A percentile compares a stretch with the other conserved stretches of the same genome.
phyloP scores from a whole-genome alignment of 805 yeast genomes.

The Maudiozyma saulgeensis region DNA sequence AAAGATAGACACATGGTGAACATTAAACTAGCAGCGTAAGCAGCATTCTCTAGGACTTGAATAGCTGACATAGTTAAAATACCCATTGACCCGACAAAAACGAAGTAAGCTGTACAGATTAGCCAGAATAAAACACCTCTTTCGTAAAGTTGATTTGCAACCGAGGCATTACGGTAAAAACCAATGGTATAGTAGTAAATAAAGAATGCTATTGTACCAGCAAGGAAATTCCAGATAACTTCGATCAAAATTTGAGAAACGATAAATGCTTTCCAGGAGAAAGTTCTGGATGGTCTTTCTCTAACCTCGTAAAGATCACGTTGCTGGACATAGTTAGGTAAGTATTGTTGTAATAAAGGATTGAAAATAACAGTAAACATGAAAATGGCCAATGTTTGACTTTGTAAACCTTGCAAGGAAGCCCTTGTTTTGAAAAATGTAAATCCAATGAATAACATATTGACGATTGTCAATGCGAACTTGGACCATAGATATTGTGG shows the following conservation, averaged over 20 bases:
- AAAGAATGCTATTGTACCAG: slow-evolving; percentile 54
- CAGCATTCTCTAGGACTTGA: slow-evolving; percentile 54
- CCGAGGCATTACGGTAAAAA: slow-evolving; percentile 52
- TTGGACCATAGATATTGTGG: slow-evolving; percentile 55
- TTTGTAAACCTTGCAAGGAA: slow-evolving; percentile 63
- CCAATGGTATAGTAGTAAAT: slow-evolving; percentile 69
- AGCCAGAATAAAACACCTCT: slow-evolving; percentile 53
- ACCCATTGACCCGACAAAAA: slow-evolving; percentile 51
- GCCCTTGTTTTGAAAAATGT: slow-evolving; percentile 59
- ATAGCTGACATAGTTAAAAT: slow-evolving; percentile 50
- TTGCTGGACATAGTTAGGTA: slow-evolving; percentile 52
- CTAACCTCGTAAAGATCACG: slow-evolving; percentile 64
- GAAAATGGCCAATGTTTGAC: slow-evolving; percentile 70
- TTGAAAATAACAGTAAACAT: slow-evolving; percentile 52
- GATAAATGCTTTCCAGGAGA: slow-evolving; percentile 57
- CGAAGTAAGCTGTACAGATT: slow-evolving; percentile 36
- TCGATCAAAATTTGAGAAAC: slow-evolving; percentile 56
- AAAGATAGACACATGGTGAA: slow-evolving; percentile 58
- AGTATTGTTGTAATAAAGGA: slow-evolving; percentile 52
- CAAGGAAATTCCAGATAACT: slow-evolving; percentile 51
- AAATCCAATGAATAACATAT: slow-evolving; percentile 64
- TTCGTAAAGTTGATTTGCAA: slow-evolving; percentile 37
- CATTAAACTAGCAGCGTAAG: slow-evolving; percentile 46
- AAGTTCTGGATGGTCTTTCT: slow-evolving; percentile 65
- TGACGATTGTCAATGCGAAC: slow-evolving; percentile 40